A percentile compares a stretch with the other conserved stretches of the same genome.
phyloP scores from a whole-genome alignment of 257 asterid species.

The Echium plantagineum region DNA sequence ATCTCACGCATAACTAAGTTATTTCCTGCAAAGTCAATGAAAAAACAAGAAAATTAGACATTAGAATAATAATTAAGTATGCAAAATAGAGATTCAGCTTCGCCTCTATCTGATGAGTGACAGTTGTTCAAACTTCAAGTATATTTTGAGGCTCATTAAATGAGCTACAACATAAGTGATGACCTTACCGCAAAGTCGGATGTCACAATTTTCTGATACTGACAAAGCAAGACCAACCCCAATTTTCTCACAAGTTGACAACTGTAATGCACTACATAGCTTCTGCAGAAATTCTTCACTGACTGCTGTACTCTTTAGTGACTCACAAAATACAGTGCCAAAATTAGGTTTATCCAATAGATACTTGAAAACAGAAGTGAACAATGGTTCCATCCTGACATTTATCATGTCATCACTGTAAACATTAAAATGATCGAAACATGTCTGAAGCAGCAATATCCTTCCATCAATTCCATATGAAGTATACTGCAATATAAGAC shows the following conservation, averaged over 20 bases:
- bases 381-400: constrained; percentile 45
- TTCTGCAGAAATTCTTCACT: constrained; percentile 61
- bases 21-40: constrained; percentile 47
- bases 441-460: constrained; percentile 55
- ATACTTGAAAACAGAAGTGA: constrained; percentile 54
- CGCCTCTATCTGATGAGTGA: neutral
- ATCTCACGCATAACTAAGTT: constrained; percentile 81
- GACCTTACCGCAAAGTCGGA: constrained; percentile 72
- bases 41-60: neutral
- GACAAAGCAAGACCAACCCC: constrained; percentile 84
- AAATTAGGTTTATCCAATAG: constrained; percentile 73
- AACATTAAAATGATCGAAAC: constrained; percentile 54
- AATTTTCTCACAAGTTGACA: constrained; percentile 61
- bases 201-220: constrained; percentile 53
- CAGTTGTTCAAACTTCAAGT: too few species aligned
- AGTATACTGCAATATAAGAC: constrained; percentile 40
- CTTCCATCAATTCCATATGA: constrained; percentile 64
- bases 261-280: constrained; percentile 47
- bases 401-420: constrained; percentile 52
- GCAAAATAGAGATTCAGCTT: neutral
- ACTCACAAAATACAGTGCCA: constrained; percentile 59
- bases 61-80: neutral
- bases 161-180: neutral
- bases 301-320: constrained; percentile 40
- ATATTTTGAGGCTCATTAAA: too few species aligned